Evolutionary conservation across 2,329 filamentous ascomycete species (phyloP).

Genomic region (Sporothrix schenckii): DNA sequence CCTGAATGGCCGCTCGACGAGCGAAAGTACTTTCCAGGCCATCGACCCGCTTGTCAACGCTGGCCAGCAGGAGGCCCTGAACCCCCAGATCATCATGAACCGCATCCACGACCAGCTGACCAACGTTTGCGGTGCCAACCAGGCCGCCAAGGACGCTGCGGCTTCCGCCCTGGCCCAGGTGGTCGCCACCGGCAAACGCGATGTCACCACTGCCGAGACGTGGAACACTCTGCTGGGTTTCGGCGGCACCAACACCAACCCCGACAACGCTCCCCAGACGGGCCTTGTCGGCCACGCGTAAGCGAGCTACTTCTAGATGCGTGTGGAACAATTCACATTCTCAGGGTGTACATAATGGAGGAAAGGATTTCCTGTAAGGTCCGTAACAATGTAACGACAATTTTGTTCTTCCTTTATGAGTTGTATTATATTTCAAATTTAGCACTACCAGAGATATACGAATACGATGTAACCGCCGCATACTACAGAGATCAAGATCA

Average conservation of each 20-base stretch:
- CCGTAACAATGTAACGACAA: conserved; percentile 1
- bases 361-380: too few species aligned
- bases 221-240: conserved; percentile 50
- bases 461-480: conserved; percentile 28
- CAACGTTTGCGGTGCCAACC: conserved; percentile 67
- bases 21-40: conserved; percentile 69
- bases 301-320: conserved; percentile 37
- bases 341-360: conserved; percentile 40
- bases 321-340: conserved; percentile 59
- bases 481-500: too few species aligned
- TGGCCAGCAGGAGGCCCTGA: conserved; percentile 68
- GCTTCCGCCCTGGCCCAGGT: conserved; percentile 53
- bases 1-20: conserved; percentile 58
- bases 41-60: conserved; percentile 63
- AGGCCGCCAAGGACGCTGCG: conserved; percentile 60
- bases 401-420: conserved; percentile 22
- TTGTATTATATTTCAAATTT: conserved; percentile 25
- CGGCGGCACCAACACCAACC: conserved; percentile 46
- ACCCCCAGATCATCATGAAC: conserved; percentile 75
- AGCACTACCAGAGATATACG: conserved; percentile 26
- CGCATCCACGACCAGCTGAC: conserved; percentile 69
- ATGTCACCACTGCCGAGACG: conserved; percentile 46
- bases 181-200: conserved; percentile 42
- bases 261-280: conserved; percentile 45
- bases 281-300: conserved; percentile 47